These are phyloP conservation scores for Lomentospora prolificans DNA, from an alignment of 2,329 filamentous ascomycete species.

Conservation along the genomic window DNA sequence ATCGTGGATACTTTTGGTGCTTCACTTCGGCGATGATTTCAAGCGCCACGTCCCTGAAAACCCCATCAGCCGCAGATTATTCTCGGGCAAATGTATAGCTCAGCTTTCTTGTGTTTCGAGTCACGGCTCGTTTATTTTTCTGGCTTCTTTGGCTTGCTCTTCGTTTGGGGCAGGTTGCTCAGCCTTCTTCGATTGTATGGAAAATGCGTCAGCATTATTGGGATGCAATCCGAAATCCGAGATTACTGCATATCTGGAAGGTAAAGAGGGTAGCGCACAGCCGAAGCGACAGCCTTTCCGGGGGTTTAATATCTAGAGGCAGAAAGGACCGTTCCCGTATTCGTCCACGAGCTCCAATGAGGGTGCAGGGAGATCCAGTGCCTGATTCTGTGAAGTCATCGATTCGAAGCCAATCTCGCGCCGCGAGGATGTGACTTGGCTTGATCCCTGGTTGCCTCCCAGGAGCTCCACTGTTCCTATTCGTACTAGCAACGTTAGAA, in stretches of 20 bases:
- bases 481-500: too few relatives aligned
- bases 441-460: neutral
- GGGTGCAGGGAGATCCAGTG: neutral
- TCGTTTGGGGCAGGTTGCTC: neutral
- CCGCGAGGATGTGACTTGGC: neutral
- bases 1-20: neutral
- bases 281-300: too few relatives aligned
- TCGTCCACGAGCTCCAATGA: neutral
- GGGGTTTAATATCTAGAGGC: neutral
- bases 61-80: neutral
- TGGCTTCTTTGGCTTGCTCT: too few relatives aligned
- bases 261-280: too few relatives aligned
- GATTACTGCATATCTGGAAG: neutral
- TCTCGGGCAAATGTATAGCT: neutral
- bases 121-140: neutral
- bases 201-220: neutral
- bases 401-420: neutral
- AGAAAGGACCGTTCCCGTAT: neutral
- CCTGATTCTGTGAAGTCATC: neutral
- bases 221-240: neutral
- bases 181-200: neutral
- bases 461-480: neutral
- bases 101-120: neutral
- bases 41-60: neutral
- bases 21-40: neutral